Evolutionary conservation across 257 asterid genomes (phyloP).

Genomic region (Mentha longifolia): DNA sequence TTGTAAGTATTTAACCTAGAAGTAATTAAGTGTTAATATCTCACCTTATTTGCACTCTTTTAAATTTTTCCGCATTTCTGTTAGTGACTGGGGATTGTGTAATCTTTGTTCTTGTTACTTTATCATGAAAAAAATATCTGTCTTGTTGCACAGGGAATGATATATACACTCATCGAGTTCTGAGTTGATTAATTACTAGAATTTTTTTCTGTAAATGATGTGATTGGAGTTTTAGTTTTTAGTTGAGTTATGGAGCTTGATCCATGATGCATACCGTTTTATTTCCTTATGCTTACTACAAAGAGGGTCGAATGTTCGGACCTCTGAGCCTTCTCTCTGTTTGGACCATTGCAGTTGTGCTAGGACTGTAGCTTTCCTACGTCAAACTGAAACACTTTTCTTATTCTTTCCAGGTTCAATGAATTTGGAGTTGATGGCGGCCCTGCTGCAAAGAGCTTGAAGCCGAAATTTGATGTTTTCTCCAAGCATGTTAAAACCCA

Average conservation of each 20-base stretch:
- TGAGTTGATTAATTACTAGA: constrained; percentile 3
- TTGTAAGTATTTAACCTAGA: neutral
- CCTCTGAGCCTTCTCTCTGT: constrained; percentile 14
- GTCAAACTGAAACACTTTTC: neutral
- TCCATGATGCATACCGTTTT: neutral
- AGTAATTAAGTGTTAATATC: neutral
- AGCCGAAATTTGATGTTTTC: constrained; percentile 71
- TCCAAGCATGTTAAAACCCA: constrained; percentile 64
- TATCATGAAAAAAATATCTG: neutral
- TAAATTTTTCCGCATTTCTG: neutral
- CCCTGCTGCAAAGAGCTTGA: constrained; percentile 68
- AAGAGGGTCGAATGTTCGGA: constrained; percentile 1
- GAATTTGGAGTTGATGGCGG: constrained; percentile 94
- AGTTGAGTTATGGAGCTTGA: neutral
- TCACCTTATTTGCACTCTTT: neutral
- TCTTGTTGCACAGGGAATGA: constrained; percentile 8
- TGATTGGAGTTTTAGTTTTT: constrained; percentile 1
- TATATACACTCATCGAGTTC: neutral
- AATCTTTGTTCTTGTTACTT: neutral
- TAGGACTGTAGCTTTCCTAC: neutral
- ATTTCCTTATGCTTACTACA: neutral
- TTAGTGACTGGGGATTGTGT: neutral
- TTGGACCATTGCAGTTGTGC: neutral
- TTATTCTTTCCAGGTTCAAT: constrained; percentile 53
- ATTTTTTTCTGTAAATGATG: neutral